Base-by-base conservation (phyloP, 2,329 filamentous ascomycete species). In the Sordariomycetes sp. region DNA sequence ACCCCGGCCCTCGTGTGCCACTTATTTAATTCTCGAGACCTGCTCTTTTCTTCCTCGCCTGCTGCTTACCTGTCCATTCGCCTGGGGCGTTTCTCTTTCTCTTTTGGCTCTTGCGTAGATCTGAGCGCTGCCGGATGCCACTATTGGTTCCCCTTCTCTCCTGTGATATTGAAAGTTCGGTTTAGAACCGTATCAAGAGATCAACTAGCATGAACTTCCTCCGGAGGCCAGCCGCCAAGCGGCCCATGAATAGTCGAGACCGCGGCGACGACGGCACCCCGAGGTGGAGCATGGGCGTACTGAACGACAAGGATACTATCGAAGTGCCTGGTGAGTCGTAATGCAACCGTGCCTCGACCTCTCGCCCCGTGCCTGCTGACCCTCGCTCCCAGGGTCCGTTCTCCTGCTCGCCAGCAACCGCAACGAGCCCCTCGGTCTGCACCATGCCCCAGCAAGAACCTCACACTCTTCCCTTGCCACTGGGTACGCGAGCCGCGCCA, bases 261-360 rank as follows among this genome's bases (percentile, higher is more conserved):
- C 43, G 16, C 24, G 35, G 24, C n/a, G 16, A 43, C 18, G 28
- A n/a, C 18, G 61, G 61, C 7, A 66, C 64, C 25, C 67, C 75
- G 6, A 78, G 68, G 71, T 85, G 81, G 82, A 80, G 75, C 54
- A 75, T 96, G 74, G 91, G 92, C n/a, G 89, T 97, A 28, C 71
- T 96, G 62, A 92, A 90, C 66, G 90, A 94, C 65, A 82, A 76
- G 54, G 71, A 86, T 59, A 96, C 91, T 0, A 88, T 94, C 62
- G 89, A 96, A 72, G 91, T 96, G 16, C 92, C 92, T 64, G 90
- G 89, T 91, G 74, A 62, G 80, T 11, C 37, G 48, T 11, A 53
- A 32, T 8, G 4, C 40, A 32, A 32, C 43, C 14, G 7, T 37
- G 18, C 11, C 20, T 22, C 22, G 6, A 22, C n/a, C n/a, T 40